Percentiles rank a stretch among this genome's conserved stretches.
These are phyloP conservation scores for Rhizopogon vinicolor DNA, from an alignment of 768 basidiomycete species.

Conservation along the genomic window DNA sequence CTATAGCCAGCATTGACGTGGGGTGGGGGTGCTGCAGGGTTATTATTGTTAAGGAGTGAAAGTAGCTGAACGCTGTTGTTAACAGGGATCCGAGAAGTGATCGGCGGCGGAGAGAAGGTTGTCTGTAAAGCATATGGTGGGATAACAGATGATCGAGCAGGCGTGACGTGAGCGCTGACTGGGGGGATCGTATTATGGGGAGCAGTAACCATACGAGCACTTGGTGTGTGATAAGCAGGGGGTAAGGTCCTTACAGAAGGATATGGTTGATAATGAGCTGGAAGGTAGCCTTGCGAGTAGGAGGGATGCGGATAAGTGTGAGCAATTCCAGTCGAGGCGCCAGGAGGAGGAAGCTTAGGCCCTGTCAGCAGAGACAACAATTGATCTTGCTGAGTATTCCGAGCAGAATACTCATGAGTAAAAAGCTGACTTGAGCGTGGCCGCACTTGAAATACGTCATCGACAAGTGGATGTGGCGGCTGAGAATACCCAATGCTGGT, in stretches of 20 bases:
- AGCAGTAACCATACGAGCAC: not conserved
- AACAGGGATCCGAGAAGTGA: constrained; percentile 11
- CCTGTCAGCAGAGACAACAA: constrained; percentile 8
- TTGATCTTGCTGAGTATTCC: constrained; percentile 10
- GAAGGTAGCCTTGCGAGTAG: constrained; percentile 14
- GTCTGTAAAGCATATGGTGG: constrained; percentile 4
- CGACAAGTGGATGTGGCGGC: constrained; percentile 5
- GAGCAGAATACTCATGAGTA: constrained; percentile 24
- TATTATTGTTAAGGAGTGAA: constrained; percentile 31
- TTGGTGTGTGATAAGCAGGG: constrained; percentile 12
- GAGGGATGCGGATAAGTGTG: constrained; percentile 10
- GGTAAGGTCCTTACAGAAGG: constrained; percentile 6
- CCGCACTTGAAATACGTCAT: constrained; percentile 37
- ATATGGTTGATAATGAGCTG: constrained; percentile 11
- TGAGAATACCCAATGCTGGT: not conserved
- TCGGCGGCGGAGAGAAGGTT: constrained; percentile 7
- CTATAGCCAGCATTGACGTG: constrained; percentile 20
- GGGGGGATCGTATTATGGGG: constrained; percentile 3
- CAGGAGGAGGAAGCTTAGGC: not conserved
- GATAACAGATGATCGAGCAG: constrained; percentile 8
- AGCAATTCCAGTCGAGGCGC: constrained; percentile 4
- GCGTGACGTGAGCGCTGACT: constrained; percentile 6
- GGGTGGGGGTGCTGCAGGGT: constrained; percentile 6
- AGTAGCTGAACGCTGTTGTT: constrained; percentile 26
- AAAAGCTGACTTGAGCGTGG: constrained; percentile 42